A percentile compares a stretch with the other conserved stretches of the same genome.
These are phyloP conservation scores for Geranomyces variabilis DNA, from an alignment of 192 early-diverging fungal species.

Conservation along the genomic window DNA sequence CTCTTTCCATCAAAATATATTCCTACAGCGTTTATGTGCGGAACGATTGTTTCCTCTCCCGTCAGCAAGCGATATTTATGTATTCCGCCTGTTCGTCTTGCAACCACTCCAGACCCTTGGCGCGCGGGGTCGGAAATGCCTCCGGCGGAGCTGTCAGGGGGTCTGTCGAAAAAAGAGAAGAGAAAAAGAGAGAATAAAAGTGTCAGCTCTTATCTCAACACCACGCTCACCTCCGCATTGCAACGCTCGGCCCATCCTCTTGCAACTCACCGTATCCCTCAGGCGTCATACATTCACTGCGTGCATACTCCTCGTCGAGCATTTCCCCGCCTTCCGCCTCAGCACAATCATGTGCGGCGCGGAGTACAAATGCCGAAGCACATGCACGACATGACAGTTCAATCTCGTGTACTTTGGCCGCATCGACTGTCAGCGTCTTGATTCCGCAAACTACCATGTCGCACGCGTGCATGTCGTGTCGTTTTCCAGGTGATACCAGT, in stretches of 20 bases:
- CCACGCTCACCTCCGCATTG: no score
- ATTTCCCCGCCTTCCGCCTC: not conserved
- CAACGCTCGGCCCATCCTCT: no score
- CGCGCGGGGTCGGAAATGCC: conserved; percentile 7
- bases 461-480: not conserved
- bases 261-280: not conserved
- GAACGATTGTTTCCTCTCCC: not conserved
- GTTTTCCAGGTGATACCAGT: not conserved
- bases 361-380: conserved; percentile 13
- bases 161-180: not conserved
- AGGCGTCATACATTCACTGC: not conserved
- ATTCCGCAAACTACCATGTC: conserved; percentile 19
- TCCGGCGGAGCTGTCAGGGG: not conserved
- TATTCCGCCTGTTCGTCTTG: conserved; percentile 27
- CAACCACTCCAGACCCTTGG: conserved; percentile 28
- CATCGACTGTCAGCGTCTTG: conserved; percentile 21
- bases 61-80: conserved; percentile 25
- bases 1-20: no score
- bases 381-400: conserved; percentile 21
- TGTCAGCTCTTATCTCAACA: no score
- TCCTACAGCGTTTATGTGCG: no score
- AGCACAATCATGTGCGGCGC: conserved; percentile 30
- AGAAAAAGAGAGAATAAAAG: not conserved
- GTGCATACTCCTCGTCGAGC: not conserved
- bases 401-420: conserved; percentile 30